Percentiles rank a stretch among this genome's conserved stretches.
Conservation (phyloP, 257 asterid species). For the Capsicum chinense region DNA sequence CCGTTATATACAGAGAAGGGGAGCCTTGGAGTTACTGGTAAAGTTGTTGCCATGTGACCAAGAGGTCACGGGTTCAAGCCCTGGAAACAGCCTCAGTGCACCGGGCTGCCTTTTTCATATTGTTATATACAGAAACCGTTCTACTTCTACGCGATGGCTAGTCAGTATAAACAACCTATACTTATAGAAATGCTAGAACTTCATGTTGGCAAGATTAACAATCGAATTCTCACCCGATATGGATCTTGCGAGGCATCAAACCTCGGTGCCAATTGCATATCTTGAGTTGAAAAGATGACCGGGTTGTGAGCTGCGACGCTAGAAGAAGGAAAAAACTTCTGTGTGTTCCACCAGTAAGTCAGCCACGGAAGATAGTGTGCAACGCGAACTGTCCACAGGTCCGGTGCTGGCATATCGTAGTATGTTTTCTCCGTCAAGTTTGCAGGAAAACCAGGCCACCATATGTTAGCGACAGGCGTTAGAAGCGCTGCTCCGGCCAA, state of each 20-base stretch:
- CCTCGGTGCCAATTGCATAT: not conserved
- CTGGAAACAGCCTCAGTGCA: too few relatives aligned
- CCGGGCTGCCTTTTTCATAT: too few relatives aligned
- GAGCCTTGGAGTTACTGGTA: too few relatives aligned
- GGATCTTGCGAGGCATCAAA: constrained; percentile 16
- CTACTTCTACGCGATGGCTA: not conserved
- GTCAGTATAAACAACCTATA: not conserved
- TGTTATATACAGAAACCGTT: too few relatives aligned
- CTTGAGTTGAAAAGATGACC: constrained; percentile 13
- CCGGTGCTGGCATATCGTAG: not conserved
- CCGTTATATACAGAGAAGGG: not conserved
- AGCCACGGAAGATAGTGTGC: constrained; percentile 16
- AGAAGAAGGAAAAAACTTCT: constrained; percentile 18
- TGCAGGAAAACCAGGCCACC: constrained; percentile 28
- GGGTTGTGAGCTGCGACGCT: constrained; percentile 27
- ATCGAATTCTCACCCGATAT: constrained; percentile 18
- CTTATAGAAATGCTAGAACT: too few relatives aligned
- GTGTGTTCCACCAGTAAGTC: constrained; percentile 24
- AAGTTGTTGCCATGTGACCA: too few relatives aligned
- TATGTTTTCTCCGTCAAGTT: not conserved
- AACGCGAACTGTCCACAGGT: constrained; percentile 22
- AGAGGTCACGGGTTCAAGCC: too few relatives aligned
- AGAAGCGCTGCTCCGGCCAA: constrained; percentile 18
- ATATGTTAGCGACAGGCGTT: not conserved
- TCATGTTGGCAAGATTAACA: not conserved